Evolutionary conservation across 371 early-diverging fungal species (phyloP), one percentile per base, ranked within the genome.

Genomic region (Mucor irregularis): DNA sequence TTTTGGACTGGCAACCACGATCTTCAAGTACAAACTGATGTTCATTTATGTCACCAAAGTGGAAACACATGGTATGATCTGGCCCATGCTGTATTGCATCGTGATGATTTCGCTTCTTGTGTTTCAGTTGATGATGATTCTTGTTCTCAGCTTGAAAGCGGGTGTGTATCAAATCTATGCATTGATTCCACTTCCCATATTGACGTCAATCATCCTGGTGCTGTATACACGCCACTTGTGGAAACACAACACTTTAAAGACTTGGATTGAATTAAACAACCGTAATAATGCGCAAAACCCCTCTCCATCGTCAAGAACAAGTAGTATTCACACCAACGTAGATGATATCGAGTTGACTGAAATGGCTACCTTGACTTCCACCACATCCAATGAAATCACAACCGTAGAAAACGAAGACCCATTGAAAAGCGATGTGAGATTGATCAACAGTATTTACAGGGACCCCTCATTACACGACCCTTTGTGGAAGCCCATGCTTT

Each of bases 31-130:
- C 69, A 82, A 68, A 52, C 25, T 70, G n/a, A 66, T 71, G 51
- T 90, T 88, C 62, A 83, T 90, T 35, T 71, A 64, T 31, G 58
- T 59, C 1, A 88, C 89, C 29, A 78, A 78, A 47, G 63, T 79
- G 25, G 91, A 93, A 58, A 89, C 87, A 0, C 85, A 82, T 17
- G 93, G 92, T 14, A 73, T 69, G 16, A 88, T 90, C 74, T 91
- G 89, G 86, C 85, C 86, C 5, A 77, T 82, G 31, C 74, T 90
- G 22, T 89, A 89, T 69, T 82, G 87, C 54, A 74, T 89, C 14
- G 65, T 90, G 35, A 52, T 87, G 13, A 58, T 76, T 4, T 81
- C 86, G 10, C 63, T 88, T 22, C 58, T 86, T 17, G 69, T 87
- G 21, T 92, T 88, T 73, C 94, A 94, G 57, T 40, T 84, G 4